phyloP scores from a whole-genome alignment of 2,329 filamentous ascomycete species.

The Colletotrichum melonis region DNA sequence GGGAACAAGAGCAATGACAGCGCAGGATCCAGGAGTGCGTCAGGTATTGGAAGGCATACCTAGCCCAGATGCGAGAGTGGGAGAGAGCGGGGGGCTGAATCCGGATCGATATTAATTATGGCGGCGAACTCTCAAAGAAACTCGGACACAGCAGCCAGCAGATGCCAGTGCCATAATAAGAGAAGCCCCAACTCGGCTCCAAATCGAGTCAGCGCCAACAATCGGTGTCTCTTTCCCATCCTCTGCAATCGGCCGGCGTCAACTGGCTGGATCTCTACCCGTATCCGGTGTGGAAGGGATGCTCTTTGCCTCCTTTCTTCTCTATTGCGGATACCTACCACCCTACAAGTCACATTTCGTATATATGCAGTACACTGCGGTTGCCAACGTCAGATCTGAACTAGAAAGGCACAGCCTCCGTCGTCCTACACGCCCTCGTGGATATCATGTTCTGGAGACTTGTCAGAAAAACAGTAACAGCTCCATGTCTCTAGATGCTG shows the following conservation, averaged over 20 bases:
- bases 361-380: background rate
- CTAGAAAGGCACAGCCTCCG: slow-evolving; percentile 31
- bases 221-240: background rate
- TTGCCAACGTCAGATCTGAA: slow-evolving; percentile 24
- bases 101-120: background rate
- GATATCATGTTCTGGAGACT: slow-evolving; percentile 27
- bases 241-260: slow-evolving; percentile 26
- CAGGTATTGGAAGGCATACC: background rate
- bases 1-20: background rate
- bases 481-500: slow-evolving; percentile 16
- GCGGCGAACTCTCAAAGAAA: slow-evolving; percentile 3
- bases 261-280: background rate
- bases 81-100: background rate
- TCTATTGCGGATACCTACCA: background rate
- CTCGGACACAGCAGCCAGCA: background rate
- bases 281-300: background rate
- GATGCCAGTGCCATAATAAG: background rate
- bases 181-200: background rate
- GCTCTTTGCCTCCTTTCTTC: background rate
- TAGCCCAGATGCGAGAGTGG: background rate
- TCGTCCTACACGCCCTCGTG: slow-evolving; percentile 12
- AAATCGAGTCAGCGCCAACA: slow-evolving; percentile 29
- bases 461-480: slow-evolving; percentile 8
- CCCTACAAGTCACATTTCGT: background rate
- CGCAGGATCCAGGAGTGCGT: background rate